A percentile compares a stretch with the other conserved stretches of the same genome.
These are phyloP conservation scores for Phaeosphaeria sp. DNA, from an alignment of 2,329 filamentous ascomycete genomes.

Conservation along the genomic window DNA sequence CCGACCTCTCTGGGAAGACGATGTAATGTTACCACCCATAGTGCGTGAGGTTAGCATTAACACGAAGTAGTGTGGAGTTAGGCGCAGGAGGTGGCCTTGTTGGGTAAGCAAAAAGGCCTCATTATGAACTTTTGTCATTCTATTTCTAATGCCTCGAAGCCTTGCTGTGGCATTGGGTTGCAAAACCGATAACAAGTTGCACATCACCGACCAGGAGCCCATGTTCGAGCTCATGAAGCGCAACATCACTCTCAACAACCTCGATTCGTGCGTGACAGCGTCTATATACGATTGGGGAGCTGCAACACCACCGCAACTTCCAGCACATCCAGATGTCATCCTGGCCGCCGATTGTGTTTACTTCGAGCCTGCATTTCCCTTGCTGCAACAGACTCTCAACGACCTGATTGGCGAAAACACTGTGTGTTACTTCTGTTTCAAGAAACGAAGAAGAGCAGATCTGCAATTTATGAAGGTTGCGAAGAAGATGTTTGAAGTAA, in stretches of 20 bases:
- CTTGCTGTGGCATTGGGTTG: conserved; percentile 66
- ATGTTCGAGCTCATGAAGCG: conserved; percentile 87
- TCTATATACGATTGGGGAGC: conserved; percentile 79
- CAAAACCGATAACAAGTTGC: conserved; percentile 63
- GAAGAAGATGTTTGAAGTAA: conserved; percentile 57
- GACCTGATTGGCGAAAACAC: conserved; percentile 71
- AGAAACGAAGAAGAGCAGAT: conserved; percentile 80
- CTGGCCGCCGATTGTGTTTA: conserved; percentile 98
- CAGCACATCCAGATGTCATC: conserved; percentile 75
- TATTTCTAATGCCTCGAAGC: conserved; percentile 32
- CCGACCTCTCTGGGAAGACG: conserved; percentile 68
- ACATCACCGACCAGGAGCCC: conserved; percentile 84
- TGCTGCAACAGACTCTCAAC: conserved; percentile 79
- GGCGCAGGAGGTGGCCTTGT: conserved; percentile 92
- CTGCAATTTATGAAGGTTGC: conserved; percentile 60
- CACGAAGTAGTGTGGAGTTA: conserved; percentile 74
- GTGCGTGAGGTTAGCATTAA: conserved; percentile 17
- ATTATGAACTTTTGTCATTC: background rate
- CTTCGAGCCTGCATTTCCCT: conserved; percentile 92
- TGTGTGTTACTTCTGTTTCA: conserved; percentile 90
- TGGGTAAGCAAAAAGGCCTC: conserved; percentile 52
- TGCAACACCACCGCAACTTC: conserved; percentile 47
- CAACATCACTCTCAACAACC: conserved; percentile 82
- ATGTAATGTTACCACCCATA: conserved; percentile 62
- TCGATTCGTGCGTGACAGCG: conserved; percentile 69